Percentiles rank a stretch among this genome's conserved stretches.
Conservation (phyloP, 2,329 filamentous ascomycete species). For the Grosmannia huntii region DNA sequence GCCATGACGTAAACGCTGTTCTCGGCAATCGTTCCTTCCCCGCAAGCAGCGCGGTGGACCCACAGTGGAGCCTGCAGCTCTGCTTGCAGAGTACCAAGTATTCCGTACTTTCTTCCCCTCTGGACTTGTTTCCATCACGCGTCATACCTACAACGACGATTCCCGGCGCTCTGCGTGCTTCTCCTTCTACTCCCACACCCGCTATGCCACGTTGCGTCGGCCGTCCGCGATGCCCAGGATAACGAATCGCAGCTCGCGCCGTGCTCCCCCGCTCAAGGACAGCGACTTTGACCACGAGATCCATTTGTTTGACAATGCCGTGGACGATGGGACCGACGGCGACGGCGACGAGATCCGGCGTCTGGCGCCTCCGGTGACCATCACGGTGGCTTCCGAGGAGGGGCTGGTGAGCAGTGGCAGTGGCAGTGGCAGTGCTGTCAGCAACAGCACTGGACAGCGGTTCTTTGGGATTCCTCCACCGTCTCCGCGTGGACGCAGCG, state of each 20-base stretch:
- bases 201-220: not conserved
- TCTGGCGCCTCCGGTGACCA: not conserved
- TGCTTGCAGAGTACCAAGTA: no score
- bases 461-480: no score
- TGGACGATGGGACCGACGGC: not conserved
- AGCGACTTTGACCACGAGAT: constrained; percentile 62
- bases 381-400: not conserved
- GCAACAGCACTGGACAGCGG: not conserved
- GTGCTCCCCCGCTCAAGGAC: constrained; percentile 40
- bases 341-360: no score
- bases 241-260: constrained; percentile 37
- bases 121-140: no score
- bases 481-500: no score
- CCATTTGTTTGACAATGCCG: constrained; percentile 45
- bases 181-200: no score
- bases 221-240: constrained; percentile 23
- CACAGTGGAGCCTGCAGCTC: no score
- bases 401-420: no score
- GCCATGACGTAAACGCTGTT: not conserved
- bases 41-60: not conserved
- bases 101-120: no score
- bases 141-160: not conserved
- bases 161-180: no score
- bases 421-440: no score
- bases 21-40: not conserved